Evolutionary conservation across 139 green algal genomes (phyloP).

Genomic region (Chara braunii): DNA sequence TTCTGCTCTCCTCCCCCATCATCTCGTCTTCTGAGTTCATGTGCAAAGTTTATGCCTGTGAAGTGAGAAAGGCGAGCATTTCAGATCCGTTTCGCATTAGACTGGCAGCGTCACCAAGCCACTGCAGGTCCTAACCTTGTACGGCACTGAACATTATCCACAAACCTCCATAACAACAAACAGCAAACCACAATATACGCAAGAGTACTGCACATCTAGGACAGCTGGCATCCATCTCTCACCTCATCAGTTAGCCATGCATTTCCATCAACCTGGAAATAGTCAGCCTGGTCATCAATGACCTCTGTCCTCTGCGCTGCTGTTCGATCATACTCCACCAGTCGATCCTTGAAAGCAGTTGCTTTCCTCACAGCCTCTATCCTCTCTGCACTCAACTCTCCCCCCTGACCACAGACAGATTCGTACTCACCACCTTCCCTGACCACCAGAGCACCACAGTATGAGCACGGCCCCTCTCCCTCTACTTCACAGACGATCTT

Average conservation of each 20-base stretch:
- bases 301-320: constrained; percentile 70
- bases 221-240: no score
- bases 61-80: no score
- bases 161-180: no score
- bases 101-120: no score
- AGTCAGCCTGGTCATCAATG: constrained; percentile 89
- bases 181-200: constrained; percentile 32
- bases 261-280: constrained; percentile 86
- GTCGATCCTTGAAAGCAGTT: constrained; percentile 27
- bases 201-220: background rate
- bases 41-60: no score
- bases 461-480: constrained; percentile 44
- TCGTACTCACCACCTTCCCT: constrained; percentile 13
- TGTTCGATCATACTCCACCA: constrained; percentile 43
- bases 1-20: no score
- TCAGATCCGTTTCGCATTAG: no score
- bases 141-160: no score
- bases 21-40: no score
- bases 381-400: background rate
- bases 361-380: constrained; percentile 28
- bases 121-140: no score
- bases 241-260: constrained; percentile 64
- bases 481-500: constrained; percentile 40
- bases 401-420: background rate
- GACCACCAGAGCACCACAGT: constrained; percentile 36